Evolutionary conservation across 176 grass and related monocot species (phyloP).

Genomic region (Ampelocalamus luodianensis): DNA sequence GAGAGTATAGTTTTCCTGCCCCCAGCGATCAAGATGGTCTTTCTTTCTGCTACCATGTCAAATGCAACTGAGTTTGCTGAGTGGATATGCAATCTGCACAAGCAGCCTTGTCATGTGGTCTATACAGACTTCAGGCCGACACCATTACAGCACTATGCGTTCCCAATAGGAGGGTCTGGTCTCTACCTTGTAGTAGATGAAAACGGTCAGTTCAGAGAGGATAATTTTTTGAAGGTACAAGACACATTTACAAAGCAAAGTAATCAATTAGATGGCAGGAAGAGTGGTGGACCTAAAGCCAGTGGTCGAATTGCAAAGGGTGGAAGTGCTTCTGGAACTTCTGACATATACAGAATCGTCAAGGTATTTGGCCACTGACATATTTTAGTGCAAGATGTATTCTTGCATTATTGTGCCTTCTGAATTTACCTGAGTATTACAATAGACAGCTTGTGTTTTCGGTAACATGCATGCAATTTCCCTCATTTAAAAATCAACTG

Average conservation of each 20-base stretch:
- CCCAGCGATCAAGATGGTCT: constrained; percentile 97
- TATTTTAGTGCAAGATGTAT: constrained; percentile 24
- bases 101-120: constrained; percentile 96
- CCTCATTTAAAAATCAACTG: constrained; percentile 18
- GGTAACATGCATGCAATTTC: not conserved
- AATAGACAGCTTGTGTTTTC: constrained; percentile 11
- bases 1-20: constrained; percentile 97
- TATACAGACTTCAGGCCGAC: constrained; percentile 98
- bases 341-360: constrained; percentile 90
- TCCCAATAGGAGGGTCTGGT: constrained; percentile 89
- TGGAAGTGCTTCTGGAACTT: constrained; percentile 69
- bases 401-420: constrained; percentile 27
- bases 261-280: constrained; percentile 56
- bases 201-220: constrained; percentile 91
- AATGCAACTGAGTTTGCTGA: constrained; percentile 98
- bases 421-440: constrained; percentile 26
- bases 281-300: constrained; percentile 56
- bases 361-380: constrained; percentile 50
- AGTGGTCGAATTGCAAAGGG: constrained; percentile 80
- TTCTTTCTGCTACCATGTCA: constrained; percentile 96
- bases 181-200: constrained; percentile 98
- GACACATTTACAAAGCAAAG: constrained; percentile 78
- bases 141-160: constrained; percentile 94
- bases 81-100: constrained; percentile 95
- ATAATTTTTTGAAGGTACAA: constrained; percentile 91